Evolutionary conservation across 331 rosid genomes (phyloP), one percentile per base, ranked within the genome.

Genomic region (Pyrus hybrid): DNA sequence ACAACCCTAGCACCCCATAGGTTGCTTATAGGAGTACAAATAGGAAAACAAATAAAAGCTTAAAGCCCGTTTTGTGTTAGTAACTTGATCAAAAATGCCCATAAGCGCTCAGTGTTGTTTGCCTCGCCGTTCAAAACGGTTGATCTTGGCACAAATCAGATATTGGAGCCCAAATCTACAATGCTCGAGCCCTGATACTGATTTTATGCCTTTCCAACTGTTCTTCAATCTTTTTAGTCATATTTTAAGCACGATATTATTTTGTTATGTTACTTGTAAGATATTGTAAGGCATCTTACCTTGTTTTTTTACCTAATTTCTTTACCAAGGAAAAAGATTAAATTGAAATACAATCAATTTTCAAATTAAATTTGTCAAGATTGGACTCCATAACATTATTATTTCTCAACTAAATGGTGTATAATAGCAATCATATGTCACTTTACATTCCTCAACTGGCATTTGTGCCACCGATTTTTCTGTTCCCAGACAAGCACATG

Each of bases 131-230:
- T 41, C 45, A 41, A 41, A 41, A 41, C 43, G 0, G 1, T 49
- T 17, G 8, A 4, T 1, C 9, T 6, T 18, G 3, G 8, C 4
- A 2, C 8, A 0, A 5, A 5, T 0, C 8, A 14, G 3, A 6
- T 47, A 16, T 4, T 43, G 51, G 51, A 47, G 54, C 8, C n/a
- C 56, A 49, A 5, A 6, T 17, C 1, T 2, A 3, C n/a, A 1
- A 49, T 49, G 8, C n/a, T 5, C 0, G n/a, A 7, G 9, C 13
- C 56, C 16, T 49, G n/a, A 5, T 49, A 3, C 56, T 17, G n/a
- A 17, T 49, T 49, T 16, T 16, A 1, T 5, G 4, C 56, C 1
- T 17, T 49, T 49, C n/a, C 9, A 6, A 7, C 4, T 49, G 9
- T 41, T 41, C 4, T 47, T 47, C 8, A 5, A 49, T 6, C 14